Evolutionary conservation across 2,329 filamentous ascomycete genomes (phyloP).

Genomic region (Elsinoe fawcettii): DNA sequence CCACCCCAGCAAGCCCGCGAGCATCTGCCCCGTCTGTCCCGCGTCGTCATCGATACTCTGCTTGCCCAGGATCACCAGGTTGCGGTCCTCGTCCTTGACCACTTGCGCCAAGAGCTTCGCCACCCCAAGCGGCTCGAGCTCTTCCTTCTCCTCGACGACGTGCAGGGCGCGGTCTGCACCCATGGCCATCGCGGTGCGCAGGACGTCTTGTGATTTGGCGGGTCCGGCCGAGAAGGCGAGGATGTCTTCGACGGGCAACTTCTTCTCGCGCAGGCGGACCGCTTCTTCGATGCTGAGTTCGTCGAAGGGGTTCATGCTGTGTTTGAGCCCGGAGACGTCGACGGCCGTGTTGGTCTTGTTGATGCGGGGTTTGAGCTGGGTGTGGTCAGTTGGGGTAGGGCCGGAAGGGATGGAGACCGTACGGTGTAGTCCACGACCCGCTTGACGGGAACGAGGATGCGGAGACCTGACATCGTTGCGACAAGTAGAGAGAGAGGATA

Average conservation of each 20-base stretch:
- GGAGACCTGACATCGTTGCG: slow-evolving; percentile 31
- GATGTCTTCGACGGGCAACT: slow-evolving; percentile 70
- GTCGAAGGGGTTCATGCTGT: slow-evolving; percentile 98
- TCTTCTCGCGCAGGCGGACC: slow-evolving; percentile 84
- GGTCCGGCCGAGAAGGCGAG: slow-evolving; percentile 82
- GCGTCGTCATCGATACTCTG: slow-evolving; percentile 97
- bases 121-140: slow-evolving; percentile 82
- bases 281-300: slow-evolving; percentile 97
- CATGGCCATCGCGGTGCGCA: slow-evolving; percentile 98
- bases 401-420: slow-evolving; percentile 22
- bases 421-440: slow-evolving; percentile 53
- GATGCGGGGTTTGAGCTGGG: slow-evolving; percentile 60
- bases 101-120: slow-evolving; percentile 79
- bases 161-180: slow-evolving; percentile 88
- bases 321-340: slow-evolving; percentile 88
- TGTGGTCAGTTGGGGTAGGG: neutral
- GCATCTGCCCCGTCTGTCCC: slow-evolving; percentile 95
- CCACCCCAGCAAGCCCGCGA: slow-evolving; percentile 87
- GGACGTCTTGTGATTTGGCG: slow-evolving; percentile 74
- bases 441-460: slow-evolving; percentile 50
- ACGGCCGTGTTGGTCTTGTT: slow-evolving; percentile 73
- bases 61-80: slow-evolving; percentile 90
- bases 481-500: neutral
- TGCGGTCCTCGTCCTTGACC: slow-evolving; percentile 75
- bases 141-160: slow-evolving; percentile 60